A percentile compares a stretch with the other conserved stretches of the same genome.
phyloP scores from a whole-genome alignment of 441 rosid genomes.

The Bocquillonia castaneifolia region DNA sequence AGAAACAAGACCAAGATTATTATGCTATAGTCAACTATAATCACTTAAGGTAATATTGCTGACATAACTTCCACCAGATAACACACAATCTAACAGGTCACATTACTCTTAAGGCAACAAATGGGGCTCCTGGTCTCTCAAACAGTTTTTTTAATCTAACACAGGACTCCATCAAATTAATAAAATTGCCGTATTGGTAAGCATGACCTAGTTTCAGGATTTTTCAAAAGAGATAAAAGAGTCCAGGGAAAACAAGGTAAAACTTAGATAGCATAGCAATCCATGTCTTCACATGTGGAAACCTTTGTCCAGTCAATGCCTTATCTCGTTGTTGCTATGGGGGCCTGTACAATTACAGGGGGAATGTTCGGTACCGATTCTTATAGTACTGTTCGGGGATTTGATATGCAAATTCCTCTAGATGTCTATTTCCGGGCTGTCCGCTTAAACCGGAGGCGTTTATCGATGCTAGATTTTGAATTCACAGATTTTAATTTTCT shows the following conservation, averaged over 20 bases:
- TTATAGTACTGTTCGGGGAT: no score
- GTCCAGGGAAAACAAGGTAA: background rate
- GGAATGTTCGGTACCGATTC: no score
- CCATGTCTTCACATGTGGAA: background rate
- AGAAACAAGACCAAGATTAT: background rate
- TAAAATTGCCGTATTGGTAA: background rate
- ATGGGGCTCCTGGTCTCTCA: background rate
- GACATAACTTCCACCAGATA: constrained; percentile 11
- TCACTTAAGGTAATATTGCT: constrained; percentile 14
- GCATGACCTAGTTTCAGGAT: background rate
- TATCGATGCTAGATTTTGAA: no score
- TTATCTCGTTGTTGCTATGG: background rate
- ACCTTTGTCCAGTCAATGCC: background rate
- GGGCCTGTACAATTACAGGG: no score
- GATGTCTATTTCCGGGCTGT: no score
- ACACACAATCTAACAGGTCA: background rate
- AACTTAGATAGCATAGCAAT: background rate
- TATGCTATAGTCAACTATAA: constrained; percentile 5
- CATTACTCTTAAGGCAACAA: background rate
- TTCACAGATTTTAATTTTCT: constrained; percentile 1
- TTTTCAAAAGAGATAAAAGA: background rate
- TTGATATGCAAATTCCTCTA: no score
- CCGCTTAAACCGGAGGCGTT: no score
- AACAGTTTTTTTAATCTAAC: background rate
- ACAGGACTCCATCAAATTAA: no score